These are phyloP conservation scores for Chlorella sorokiniana DNA, from an alignment of 139 green algal species.

Conservation along the genomic window DNA sequence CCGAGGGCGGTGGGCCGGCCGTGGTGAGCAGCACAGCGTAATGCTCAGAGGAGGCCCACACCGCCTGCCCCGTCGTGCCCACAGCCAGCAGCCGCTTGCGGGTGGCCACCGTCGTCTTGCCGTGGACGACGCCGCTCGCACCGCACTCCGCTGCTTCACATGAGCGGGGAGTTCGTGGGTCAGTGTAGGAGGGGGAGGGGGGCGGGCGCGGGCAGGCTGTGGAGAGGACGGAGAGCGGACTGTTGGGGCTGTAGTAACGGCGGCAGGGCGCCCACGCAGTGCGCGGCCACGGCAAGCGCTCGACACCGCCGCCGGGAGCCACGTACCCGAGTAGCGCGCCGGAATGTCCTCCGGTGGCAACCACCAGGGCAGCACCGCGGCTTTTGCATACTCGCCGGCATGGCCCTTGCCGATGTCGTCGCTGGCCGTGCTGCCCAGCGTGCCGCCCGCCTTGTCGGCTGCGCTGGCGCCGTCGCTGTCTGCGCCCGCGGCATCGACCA, in stretches of 20 bases:
- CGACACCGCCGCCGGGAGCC: too few species aligned
- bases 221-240: background rate
- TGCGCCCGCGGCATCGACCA: background rate
- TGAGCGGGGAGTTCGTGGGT: too few species aligned
- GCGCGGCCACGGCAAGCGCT: background rate
- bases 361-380: slow-evolving; percentile 13
- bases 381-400: background rate
- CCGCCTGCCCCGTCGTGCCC: background rate
- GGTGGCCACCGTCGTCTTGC: slow-evolving; percentile 4
- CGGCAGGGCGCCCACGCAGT: too few species aligned
- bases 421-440: background rate
- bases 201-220: background rate
- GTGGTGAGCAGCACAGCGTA: slow-evolving; percentile 14
- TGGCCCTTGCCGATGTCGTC: background rate
- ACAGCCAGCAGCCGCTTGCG: background rate
- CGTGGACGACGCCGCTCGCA: background rate
- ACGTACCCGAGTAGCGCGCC: background rate
- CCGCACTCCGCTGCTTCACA: background rate
- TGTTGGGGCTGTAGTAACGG: too few species aligned
- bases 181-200: background rate
- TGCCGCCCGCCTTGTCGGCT: background rate
- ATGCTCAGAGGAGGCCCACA: slow-evolving; percentile 18
- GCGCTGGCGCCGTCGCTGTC: background rate
- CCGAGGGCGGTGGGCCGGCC: background rate
- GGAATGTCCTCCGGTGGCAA: slow-evolving; percentile 2